Evolutionary conservation across 805 yeast genomes (phyloP).

Genomic region (Pichia kluyveri): DNA sequence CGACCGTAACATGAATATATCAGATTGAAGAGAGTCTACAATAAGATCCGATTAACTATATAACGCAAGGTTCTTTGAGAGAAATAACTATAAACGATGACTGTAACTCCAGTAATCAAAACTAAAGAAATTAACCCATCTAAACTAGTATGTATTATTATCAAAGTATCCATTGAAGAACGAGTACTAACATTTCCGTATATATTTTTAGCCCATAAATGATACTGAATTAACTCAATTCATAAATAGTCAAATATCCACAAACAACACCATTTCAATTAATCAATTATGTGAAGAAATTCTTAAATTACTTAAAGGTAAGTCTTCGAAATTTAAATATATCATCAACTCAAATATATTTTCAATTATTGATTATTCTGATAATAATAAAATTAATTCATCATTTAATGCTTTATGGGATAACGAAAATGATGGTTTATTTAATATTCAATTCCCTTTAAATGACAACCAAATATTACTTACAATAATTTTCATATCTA

Average conservation of each 20-base stretch:
- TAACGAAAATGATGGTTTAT: constrained; percentile 43
- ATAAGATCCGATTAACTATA: too few relatives aligned
- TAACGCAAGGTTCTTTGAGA: too few relatives aligned
- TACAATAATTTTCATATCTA: constrained; percentile 2
- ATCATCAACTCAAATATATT: constrained; percentile 37
- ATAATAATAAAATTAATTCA: constrained; percentile 24
- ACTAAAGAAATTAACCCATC: not conserved
- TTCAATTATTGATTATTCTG: constrained; percentile 15
- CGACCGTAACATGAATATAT: too few relatives aligned
- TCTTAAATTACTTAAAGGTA: constrained; percentile 6
- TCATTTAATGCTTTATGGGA: constrained; percentile 53
- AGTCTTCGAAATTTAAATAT: constrained; percentile 50
- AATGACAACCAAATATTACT: constrained; percentile 5
- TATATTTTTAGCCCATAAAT: constrained; percentile 14
- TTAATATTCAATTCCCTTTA: constrained; percentile 26
- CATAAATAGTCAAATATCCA: not conserved
- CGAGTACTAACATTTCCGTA: too few relatives aligned
- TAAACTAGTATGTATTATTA: not conserved
- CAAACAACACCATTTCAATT: not conserved
- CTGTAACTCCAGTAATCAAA: not conserved
- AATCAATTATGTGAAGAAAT: not conserved
- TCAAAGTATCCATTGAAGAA: not conserved
- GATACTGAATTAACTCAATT: constrained; percentile 11
- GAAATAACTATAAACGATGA: not conserved
- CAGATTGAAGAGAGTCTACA: too few relatives aligned